Evolutionary conservation across 495 filamentous ascomycete species (phyloP), one percentile per base, ranked within the genome.

Genomic region (Penicillium desertorum): DNA sequence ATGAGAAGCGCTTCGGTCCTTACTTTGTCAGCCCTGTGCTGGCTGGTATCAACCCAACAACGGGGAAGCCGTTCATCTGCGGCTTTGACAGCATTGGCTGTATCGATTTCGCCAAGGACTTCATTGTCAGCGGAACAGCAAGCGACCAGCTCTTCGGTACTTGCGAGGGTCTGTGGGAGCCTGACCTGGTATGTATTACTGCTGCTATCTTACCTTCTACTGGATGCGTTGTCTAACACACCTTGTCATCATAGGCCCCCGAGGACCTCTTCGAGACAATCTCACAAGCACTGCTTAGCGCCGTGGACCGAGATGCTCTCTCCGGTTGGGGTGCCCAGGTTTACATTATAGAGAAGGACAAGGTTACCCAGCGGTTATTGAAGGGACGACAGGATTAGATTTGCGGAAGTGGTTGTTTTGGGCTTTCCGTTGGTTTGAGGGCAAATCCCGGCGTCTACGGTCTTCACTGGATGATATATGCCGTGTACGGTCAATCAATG

Each of bases 21-120:
- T 98, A 87, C 79, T 98, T 96, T 71, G 89, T 98, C 59, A 88
- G 85, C 54, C 94, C 94, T 46, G 95, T 98, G 54, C 83, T 98
- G 63, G 94, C 92, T 45, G 94, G 94, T 51, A 84, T 98, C 68
- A 92, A 98, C 62, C 87, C 87, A 67, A 96, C 90, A 72, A 91
- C 86, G 45, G 90, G 90, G 64, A 84, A 90, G 78, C 94, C 94
- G 20, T 98, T 98, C 73, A 96, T 98, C 71, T 98, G 95, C 76
- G 94, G 95, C 25, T 98, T 98, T 76, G 94, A 98, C 80, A 94
- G 89, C 74, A 98, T 98, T 74, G 94, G 94, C 67, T 98, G 94
- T 79, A 98, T 98, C 72, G 93, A 98, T 73, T 96, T 96, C 69
- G 94, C 94, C 53, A 96, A 96, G 80, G 94, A 98, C 76, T 98